phyloP scores from a whole-genome alignment of 805 yeast genomes.

The Nakazawaea wickerhamii region DNA sequence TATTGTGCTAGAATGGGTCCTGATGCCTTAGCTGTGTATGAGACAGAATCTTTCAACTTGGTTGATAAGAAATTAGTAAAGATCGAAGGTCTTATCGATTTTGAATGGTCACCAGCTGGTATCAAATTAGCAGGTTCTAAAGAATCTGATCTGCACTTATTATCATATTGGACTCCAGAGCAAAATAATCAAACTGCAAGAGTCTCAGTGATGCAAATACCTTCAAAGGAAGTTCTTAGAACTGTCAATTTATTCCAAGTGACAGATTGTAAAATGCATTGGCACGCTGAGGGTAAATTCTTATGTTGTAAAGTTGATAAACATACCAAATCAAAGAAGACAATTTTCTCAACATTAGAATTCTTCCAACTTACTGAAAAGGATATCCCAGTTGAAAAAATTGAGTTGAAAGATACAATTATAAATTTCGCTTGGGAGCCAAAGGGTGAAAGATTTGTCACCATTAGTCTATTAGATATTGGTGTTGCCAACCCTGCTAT shows the following conservation, averaged over 20 bases:
- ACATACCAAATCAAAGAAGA: slow-evolving; percentile 92
- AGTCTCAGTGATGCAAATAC: slow-evolving; percentile 84
- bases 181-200: slow-evolving; percentile 84
- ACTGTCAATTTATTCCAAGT: slow-evolving; percentile 94
- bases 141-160: slow-evolving; percentile 52
- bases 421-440: slow-evolving; percentile 96
- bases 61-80: slow-evolving; percentile 82
- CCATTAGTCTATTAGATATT: slow-evolving; percentile 59
- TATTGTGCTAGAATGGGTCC: slow-evolving; percentile 95
- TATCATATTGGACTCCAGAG: slow-evolving; percentile 98
- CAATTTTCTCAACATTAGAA: slow-evolving; percentile 85
- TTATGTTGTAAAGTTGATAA: slow-evolving; percentile 95
- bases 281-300: slow-evolving; percentile 86
- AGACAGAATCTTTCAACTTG: slow-evolving; percentile 68
- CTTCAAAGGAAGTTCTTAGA: slow-evolving; percentile 77
- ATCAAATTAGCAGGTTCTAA: slow-evolving; percentile 55
- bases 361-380: slow-evolving; percentile 83
- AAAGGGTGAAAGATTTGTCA: slow-evolving; percentile 76
- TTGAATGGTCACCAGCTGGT: slow-evolving; percentile 92
- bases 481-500: slow-evolving; percentile 55
- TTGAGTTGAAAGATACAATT: slow-evolving; percentile 88
- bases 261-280: slow-evolving; percentile 79
- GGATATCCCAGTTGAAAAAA: slow-evolving; percentile 90
- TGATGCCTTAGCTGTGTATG: slow-evolving; percentile 87
- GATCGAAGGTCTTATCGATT: slow-evolving; percentile 80